These are phyloP conservation scores for Porphyrellus cyaneotinctus DNA, from an alignment of 768 basidiomycete species.

Conservation along the genomic window DNA sequence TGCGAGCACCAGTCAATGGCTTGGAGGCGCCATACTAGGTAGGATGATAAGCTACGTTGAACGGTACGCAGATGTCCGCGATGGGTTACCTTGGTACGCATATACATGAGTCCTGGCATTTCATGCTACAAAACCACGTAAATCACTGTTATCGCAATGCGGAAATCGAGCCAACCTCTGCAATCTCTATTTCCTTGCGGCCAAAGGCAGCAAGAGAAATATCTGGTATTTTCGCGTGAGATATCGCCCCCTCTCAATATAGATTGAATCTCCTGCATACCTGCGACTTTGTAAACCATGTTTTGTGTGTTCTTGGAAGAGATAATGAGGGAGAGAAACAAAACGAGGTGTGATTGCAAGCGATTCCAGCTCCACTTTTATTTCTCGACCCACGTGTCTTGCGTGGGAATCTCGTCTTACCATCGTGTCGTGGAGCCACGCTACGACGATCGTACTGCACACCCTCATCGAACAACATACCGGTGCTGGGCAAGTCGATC, in stretches of 20 bases:
- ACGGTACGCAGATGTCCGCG: background rate
- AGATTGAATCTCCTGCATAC: constrained; percentile 34
- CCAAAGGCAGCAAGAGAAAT: constrained; percentile 98
- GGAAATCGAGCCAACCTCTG: constrained; percentile 63
- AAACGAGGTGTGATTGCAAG: constrained; percentile 14
- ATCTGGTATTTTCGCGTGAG: constrained; percentile 42
- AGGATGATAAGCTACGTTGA: constrained; percentile 7
- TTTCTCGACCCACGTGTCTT: constrained; percentile 27
- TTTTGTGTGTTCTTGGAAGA: constrained; percentile 15
- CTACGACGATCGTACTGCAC: background rate
- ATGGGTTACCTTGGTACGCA: constrained; percentile 72
- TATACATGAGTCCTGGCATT: constrained; percentile 94
- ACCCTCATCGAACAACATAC: background rate
- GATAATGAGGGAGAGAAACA: constrained; percentile 26
- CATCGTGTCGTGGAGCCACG: too few relatives aligned
- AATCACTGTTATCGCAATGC: constrained; percentile 12
- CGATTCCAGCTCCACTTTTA: constrained; percentile 29
- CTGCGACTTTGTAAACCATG: constrained; percentile 91
- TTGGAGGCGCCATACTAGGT: constrained; percentile 70
- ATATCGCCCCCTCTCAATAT: background rate
- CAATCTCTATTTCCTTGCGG: constrained; percentile 99
- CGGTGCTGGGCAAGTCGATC: background rate
- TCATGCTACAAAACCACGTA: constrained; percentile 55
- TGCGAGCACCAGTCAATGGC: constrained; percentile 91
- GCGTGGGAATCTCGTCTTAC: constrained; percentile 25